Evolutionary conservation across 805 yeast genomes (phyloP), one percentile per base, ranked within the genome.

Genomic region (Metschnikowia henanensis): DNA sequence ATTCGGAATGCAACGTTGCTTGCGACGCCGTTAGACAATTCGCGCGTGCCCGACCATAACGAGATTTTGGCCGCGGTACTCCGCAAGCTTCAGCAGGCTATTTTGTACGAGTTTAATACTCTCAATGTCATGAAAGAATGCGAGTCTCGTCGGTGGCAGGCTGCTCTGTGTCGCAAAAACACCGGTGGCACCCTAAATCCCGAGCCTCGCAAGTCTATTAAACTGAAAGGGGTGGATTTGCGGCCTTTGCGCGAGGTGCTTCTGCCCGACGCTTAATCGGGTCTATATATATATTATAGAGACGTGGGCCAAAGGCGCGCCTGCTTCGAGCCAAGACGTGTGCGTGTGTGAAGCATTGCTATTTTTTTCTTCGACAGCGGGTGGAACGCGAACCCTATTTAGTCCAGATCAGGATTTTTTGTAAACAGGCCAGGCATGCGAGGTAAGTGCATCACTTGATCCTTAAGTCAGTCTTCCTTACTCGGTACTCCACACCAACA

Each of bases 81-180:
- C 13, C 31, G 22, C 17, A 53, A 49, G 30, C 40, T 58, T n/a
- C 55, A 53, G 15, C 33, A 13, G 2, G 52, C 45, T 16, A 50
- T 53, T 18, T 39, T 51, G 16, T 30, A 45, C 32, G 62, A 57
- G 33, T 58, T 43, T 47, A 58, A 55, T 40, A 52, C 58, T 3
- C 42, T 56, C 33, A 52, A 51, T 31, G 41, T 54, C 34, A 52
- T 54, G 58, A 48, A 46, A 25, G 58, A 54, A 31, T 52, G 56
- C 31, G 51, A 46, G n/a, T 6, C 25, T 21, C 35, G 30, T 13
- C 25, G 34, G 6, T 42, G 46, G 46, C 41, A 42, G 26, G 41
- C 41, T 5, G 4, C 10, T 12, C 46, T 42, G 46, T 37, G 41
- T 15, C 46, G 46, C 25, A 26, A 42, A 33, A 25, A 29, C 18